Evolutionary conservation across 352 stramenopile species (phyloP).

Genomic region (Phytopythium vexans): DNA sequence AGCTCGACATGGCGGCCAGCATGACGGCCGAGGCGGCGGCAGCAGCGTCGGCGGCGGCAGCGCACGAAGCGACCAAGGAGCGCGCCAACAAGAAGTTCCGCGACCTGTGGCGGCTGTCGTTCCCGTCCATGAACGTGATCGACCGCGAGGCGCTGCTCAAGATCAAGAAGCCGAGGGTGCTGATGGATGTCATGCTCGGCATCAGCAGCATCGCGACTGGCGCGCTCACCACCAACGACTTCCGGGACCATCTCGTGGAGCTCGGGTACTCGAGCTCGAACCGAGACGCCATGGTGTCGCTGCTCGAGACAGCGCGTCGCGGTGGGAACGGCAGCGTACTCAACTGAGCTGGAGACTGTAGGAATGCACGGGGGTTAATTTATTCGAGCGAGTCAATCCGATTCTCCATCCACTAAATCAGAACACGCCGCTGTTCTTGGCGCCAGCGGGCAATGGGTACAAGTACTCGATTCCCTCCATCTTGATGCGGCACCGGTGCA

Average conservation of each 20-base stretch:
- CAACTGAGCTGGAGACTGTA: conserved; percentile 14
- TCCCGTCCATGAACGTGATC: conserved; percentile 68
- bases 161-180: conserved; percentile 57
- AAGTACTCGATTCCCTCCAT: conserved; percentile 72
- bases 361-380: conserved; percentile 20
- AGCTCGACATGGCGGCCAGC: conserved; percentile 29
- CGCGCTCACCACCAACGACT: conserved; percentile 47
- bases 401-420: conserved; percentile 9
- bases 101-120: conserved; percentile 74
- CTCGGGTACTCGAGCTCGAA: conserved; percentile 59
- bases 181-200: conserved; percentile 77
- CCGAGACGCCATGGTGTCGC: conserved; percentile 46
- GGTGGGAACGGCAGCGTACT: conserved; percentile 10
- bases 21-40: neutral
- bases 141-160: conserved; percentile 56
- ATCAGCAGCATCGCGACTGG: conserved; percentile 74
- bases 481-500: conserved; percentile 79
- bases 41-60: conserved; percentile 17
- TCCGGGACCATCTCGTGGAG: conserved; percentile 54
- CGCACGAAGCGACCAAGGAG: conserved; percentile 5
- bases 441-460: conserved; percentile 29
- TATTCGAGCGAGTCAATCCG: conserved; percentile 10
- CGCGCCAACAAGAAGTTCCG: conserved; percentile 48
- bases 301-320: conserved; percentile 51
- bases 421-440: conserved; percentile 14